phyloP scores from a whole-genome alignment of 225 moss, liverwort and hornwort genomes.

The Anthoceros angustus region DNA sequence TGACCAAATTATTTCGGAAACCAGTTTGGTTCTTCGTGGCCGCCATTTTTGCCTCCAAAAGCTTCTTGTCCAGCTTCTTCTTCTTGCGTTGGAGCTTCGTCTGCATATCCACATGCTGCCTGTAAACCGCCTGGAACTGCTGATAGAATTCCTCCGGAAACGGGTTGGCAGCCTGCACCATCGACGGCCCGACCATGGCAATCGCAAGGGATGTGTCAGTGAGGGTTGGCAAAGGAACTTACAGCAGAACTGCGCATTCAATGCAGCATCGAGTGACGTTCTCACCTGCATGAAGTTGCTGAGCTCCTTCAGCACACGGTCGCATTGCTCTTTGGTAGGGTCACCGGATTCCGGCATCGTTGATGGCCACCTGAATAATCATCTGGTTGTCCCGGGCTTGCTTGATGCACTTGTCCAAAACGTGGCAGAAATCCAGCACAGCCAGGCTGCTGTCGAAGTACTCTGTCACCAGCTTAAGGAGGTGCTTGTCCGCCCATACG shows the following conservation, averaged over 20 bases:
- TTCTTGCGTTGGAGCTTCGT: slow-evolving; percentile 34
- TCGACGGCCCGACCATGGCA: too few relatives aligned
- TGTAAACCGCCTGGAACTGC: slow-evolving; percentile 38
- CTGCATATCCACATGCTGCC: slow-evolving; percentile 43
- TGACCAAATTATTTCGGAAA: too few relatives aligned
- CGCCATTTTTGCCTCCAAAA: too few relatives aligned
- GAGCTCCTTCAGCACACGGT: slow-evolving; percentile 36
- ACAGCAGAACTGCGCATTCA: too few relatives aligned
- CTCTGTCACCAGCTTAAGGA: slow-evolving; percentile 63
- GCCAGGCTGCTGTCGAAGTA: slow-evolving; percentile 55
- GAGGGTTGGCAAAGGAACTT: too few relatives aligned
- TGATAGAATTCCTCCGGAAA: slow-evolving; percentile 53
- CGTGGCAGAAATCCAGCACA: slow-evolving; percentile 49
- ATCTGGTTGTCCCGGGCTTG: slow-evolving; percentile 55
- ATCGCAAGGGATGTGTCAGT: too few relatives aligned
- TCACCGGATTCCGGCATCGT: slow-evolving; percentile 43
- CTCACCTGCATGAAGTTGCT: slow-evolving; percentile 23
- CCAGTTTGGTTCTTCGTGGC: too few relatives aligned
- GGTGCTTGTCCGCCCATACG: slow-evolving; percentile 62
- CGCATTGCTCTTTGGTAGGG: slow-evolving; percentile 34
- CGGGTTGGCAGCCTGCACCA: slow-evolving; percentile 38
- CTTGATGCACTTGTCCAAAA: slow-evolving; percentile 48
- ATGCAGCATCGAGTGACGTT: too few relatives aligned
- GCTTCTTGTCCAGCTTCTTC: slow-evolving; percentile 27
- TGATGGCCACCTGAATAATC: slow-evolving; percentile 39